These are phyloP conservation scores for Strobilomyces echinocephalus DNA, from an alignment of 768 basidiomycete species.

Conservation along the genomic window DNA sequence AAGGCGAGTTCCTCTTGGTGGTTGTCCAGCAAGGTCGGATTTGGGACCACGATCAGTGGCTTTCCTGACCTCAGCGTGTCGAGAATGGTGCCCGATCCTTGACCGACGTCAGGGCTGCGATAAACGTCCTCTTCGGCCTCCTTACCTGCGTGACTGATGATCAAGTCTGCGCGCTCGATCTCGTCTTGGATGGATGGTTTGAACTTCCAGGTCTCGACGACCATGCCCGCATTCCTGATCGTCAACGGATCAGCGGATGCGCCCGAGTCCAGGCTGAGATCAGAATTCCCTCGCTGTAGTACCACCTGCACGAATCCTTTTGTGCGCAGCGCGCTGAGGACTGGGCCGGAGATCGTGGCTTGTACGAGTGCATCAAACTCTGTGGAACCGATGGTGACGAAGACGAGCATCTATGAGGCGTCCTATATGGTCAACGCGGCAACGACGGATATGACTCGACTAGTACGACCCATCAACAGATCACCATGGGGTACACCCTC, in stretches of 20 bases:
- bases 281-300: conserved; percentile 77
- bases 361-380: conserved; percentile 74
- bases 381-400: conserved; percentile 91
- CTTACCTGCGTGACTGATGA: conserved; percentile 93
- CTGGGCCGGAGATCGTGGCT: conserved; percentile 49
- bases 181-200: conserved; percentile 66
- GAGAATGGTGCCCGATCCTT: conserved; percentile 93
- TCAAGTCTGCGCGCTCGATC: conserved; percentile 62
- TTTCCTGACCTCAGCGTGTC: conserved; percentile 75
- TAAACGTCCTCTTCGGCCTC: background rate
- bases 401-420: conserved; percentile 33
- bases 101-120: conserved; percentile 1
- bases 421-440: no score
- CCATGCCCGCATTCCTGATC: conserved; percentile 37
- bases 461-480: background rate
- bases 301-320: conserved; percentile 59
- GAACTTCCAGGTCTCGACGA: conserved; percentile 68
- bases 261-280: conserved; percentile 31
- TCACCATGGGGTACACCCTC: conserved; percentile 83
- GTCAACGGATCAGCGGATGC: conserved; percentile 14
- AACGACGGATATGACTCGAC: conserved; percentile 7
- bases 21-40: conserved; percentile 82
- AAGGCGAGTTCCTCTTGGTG: conserved; percentile 88
- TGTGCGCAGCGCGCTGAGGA: conserved; percentile 48
- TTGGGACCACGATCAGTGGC: conserved; percentile 83